Conservation (phyloP, 371 early-diverging fungal species). For the Choanephora cucurbitarum region DNA sequence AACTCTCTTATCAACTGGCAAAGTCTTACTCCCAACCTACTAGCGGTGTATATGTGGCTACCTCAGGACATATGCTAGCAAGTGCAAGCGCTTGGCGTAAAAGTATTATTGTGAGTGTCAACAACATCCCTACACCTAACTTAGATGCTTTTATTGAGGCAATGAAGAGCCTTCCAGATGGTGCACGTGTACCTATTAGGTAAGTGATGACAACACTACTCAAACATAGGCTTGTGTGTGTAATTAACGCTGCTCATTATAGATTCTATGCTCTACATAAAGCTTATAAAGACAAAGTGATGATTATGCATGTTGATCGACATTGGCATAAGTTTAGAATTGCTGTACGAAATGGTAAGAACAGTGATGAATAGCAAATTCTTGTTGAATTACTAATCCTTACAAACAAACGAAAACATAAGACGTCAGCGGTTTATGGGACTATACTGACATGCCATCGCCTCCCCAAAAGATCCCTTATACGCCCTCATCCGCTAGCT, state of each 20-base stretch:
- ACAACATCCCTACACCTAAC: slow-evolving; percentile 73
- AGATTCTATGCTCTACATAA: slow-evolving; percentile 71
- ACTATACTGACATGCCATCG: slow-evolving; percentile 68
- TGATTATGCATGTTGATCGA: slow-evolving; percentile 80
- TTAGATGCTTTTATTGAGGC: slow-evolving; percentile 82
- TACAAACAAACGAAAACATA: not conserved
- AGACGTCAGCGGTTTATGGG: slow-evolving; percentile 77
- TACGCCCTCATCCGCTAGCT: slow-evolving; percentile 62
- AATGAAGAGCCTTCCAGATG: slow-evolving; percentile 69
- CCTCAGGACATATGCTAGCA: slow-evolving; percentile 72
- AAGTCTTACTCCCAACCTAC: slow-evolving; percentile 72
- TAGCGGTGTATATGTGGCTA: slow-evolving; percentile 83
- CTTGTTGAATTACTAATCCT: not conserved
- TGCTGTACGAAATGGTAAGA: slow-evolving; percentile 75
- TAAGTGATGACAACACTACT: not conserved
- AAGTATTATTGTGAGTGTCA: slow-evolving; percentile 68
- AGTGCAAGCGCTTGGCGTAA: slow-evolving; percentile 68
- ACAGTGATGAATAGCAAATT: not conserved
- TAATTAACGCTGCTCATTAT: not conserved
- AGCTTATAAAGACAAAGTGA: slow-evolving; percentile 74
- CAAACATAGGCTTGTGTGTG: not conserved
- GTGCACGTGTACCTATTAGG: slow-evolving; percentile 79
- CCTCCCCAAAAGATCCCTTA: slow-evolving; percentile 54
- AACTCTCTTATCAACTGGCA: slow-evolving; percentile 88
- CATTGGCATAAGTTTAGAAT: slow-evolving; percentile 85